Conservation (phyloP, 805 yeast species). For the Cyberlindnera veronae region DNA sequence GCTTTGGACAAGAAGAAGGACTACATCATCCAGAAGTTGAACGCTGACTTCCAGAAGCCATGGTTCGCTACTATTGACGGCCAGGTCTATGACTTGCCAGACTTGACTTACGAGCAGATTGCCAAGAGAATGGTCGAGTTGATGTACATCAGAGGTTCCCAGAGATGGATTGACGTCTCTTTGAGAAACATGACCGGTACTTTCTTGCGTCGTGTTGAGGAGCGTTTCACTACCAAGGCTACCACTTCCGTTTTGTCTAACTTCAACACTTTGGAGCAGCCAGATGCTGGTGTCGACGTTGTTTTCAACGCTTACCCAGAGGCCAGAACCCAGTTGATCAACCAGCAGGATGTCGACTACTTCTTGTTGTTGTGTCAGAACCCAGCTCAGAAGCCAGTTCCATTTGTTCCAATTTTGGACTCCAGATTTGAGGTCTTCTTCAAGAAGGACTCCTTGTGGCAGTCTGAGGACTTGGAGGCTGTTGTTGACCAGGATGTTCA, state of each 20-base stretch:
- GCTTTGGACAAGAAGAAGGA: slow-evolving; percentile 81
- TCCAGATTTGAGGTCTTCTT: slow-evolving; percentile 93
- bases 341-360: slow-evolving; percentile 93
- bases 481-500: slow-evolving; percentile 95
- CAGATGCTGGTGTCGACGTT: slow-evolving; percentile 54
- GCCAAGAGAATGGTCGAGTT: slow-evolving; percentile 84
- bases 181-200: slow-evolving; percentile 85
- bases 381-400: slow-evolving; percentile 94
- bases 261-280: slow-evolving; percentile 63
- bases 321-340: slow-evolving; percentile 77
- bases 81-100: slow-evolving; percentile 86
- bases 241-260: slow-evolving; percentile 72
- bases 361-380: slow-evolving; percentile 79
- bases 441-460: slow-evolving; percentile 99
- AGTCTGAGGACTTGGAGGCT: slow-evolving; percentile 93
- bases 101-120: slow-evolving; percentile 93
- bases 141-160: slow-evolving; percentile 73
- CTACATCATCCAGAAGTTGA: slow-evolving; percentile 78
- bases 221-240: slow-evolving; percentile 70
- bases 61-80: slow-evolving; percentile 82
- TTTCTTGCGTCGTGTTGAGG: slow-evolving; percentile 91
- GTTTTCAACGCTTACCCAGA: slow-evolving; percentile 69
- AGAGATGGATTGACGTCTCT: slow-evolving; percentile 83
- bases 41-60: slow-evolving; percentile 95
- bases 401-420: slow-evolving; percentile 93